Evolutionary conservation across 2,329 filamentous ascomycete genomes (phyloP).

Genomic region (Beauveria scarabaeidicola): DNA sequence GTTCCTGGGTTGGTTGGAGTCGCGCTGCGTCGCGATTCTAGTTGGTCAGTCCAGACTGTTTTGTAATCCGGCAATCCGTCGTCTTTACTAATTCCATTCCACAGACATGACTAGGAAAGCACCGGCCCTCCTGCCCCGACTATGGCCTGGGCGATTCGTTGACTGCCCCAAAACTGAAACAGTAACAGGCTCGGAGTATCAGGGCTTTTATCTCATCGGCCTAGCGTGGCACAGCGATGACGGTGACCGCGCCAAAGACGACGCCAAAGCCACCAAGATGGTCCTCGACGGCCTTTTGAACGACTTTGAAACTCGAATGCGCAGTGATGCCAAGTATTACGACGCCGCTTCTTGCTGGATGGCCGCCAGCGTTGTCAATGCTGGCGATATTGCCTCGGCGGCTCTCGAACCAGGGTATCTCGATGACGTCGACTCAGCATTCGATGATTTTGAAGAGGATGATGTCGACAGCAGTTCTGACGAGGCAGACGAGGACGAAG

Average conservation of each 20-base stretch:
- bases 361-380: constrained; percentile 30
- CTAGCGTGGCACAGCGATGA: constrained; percentile 30
- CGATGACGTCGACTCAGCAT: constrained; percentile 28
- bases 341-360: constrained; percentile 42
- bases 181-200: constrained; percentile 37
- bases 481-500: not conserved
- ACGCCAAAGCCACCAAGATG: constrained; percentile 32
- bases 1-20: constrained; percentile 57
- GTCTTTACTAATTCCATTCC: not conserved
- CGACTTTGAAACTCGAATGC: constrained; percentile 41
- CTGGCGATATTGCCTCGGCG: constrained; percentile 32
- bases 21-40: constrained; percentile 47
- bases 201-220: constrained; percentile 55
- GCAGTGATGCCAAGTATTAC: constrained; percentile 38
- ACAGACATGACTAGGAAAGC: constrained; percentile 46
- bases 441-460: constrained; percentile 33
- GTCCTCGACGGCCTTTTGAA: constrained; percentile 35
- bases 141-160: constrained; percentile 56
- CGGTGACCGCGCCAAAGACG: constrained; percentile 27
- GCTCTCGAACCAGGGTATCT: constrained; percentile 40
- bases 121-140: constrained; percentile 42
- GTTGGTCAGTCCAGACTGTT: constrained; percentile 36
- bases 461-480: constrained; percentile 13
- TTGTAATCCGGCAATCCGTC: too few relatives aligned
- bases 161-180: constrained; percentile 18